phyloP scores from a whole-genome alignment of 306 rosid species.

The Inga laurina region DNA sequence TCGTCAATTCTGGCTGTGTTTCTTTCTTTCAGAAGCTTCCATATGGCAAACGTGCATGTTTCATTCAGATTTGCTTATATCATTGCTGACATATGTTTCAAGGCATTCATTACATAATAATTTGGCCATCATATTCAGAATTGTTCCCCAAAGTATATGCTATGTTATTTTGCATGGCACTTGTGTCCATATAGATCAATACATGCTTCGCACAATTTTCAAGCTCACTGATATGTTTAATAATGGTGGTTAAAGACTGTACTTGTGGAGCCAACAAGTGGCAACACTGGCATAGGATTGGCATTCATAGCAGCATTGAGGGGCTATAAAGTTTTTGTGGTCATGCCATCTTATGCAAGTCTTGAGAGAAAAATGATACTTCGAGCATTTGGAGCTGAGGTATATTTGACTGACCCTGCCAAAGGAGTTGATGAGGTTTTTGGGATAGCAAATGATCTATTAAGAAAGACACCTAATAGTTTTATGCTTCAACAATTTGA shows the following conservation, averaged over 20 bases:
- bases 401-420: constrained; percentile 63
- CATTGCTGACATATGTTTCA: constrained; percentile 5
- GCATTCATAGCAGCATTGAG: constrained; percentile 73
- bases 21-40: neutral
- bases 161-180: neutral
- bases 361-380: constrained; percentile 71
- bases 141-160: neutral
- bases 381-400: constrained; percentile 83
- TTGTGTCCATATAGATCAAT: neutral
- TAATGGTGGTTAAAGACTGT: constrained; percentile 52
- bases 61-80: neutral
- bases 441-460: constrained; percentile 62
- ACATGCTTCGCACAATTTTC: constrained; percentile 19
- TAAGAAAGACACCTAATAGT: constrained; percentile 57
- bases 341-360: constrained; percentile 64
- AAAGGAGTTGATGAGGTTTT: constrained; percentile 54
- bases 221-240: constrained; percentile 16
- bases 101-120: neutral
- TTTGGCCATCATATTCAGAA: neutral
- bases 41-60: constrained; percentile 2
- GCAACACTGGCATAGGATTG: constrained; percentile 88
- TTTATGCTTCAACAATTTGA: constrained; percentile 57
- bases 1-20: neutral
- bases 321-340: constrained; percentile 65
- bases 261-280: constrained; percentile 75